Conservation (phyloP, 495 filamentous ascomycete species). For the Trichoderma parareesei region DNA sequence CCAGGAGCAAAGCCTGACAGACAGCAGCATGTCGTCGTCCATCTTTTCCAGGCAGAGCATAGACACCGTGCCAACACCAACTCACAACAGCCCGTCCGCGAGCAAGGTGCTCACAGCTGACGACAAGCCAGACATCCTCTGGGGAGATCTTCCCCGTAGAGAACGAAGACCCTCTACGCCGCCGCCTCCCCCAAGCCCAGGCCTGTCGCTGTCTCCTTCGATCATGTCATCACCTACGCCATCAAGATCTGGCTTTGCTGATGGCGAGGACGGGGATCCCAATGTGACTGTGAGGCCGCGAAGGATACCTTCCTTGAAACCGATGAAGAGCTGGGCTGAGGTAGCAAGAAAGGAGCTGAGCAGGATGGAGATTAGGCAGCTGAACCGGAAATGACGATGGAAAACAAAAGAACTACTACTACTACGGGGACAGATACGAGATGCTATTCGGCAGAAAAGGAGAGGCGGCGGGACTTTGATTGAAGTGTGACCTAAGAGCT, state of each 20-base stretch:
- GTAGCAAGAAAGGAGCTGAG: not conserved
- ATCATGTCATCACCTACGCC: not conserved
- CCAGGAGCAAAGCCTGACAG: conserved; percentile 7
- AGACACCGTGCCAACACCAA: conserved; percentile 7
- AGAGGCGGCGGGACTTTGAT: too few species aligned
- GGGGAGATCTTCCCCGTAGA: not conserved
- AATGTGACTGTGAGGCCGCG: not conserved
- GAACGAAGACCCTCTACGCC: not conserved
- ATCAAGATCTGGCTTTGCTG: not conserved
- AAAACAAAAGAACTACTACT: not conserved
- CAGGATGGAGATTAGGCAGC: not conserved
- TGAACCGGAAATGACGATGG: not conserved
- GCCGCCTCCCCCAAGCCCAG: not conserved
- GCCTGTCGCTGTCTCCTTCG: conserved; percentile 3
- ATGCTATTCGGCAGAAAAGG: not conserved
- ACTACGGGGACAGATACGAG: too few species aligned
- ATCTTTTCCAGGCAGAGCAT: conserved; percentile 4
- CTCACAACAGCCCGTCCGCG: not conserved
- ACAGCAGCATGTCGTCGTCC: conserved; percentile 12
- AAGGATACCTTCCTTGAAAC: not conserved
- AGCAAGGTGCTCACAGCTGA: not conserved
- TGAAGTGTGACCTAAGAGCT: too few species aligned
- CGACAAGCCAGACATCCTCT: not conserved
- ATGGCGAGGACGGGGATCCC: not conserved
- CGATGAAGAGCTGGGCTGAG: conserved; percentile 5